These are phyloP conservation scores for Claviceps sp. DNA, from an alignment of 2,329 filamentous ascomycete genomes.

Conservation along the genomic window DNA sequence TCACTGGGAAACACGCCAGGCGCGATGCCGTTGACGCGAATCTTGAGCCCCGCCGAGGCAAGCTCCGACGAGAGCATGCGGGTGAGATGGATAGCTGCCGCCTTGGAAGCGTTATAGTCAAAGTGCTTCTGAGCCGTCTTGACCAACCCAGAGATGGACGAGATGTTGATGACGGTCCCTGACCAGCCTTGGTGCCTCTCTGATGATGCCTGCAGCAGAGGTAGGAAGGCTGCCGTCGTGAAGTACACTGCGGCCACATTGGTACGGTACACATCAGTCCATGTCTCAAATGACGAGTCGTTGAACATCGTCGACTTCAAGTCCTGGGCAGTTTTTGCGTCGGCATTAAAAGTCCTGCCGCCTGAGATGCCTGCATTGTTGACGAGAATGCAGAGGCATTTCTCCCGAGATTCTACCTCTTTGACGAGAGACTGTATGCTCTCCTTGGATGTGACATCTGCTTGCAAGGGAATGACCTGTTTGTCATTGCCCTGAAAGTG, in stretches of 20 bases:
- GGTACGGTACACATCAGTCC: conserved; percentile 59
- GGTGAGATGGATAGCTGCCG: conserved; percentile 49
- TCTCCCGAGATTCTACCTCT: conserved; percentile 40
- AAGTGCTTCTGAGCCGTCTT: conserved; percentile 53
- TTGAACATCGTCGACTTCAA: conserved; percentile 55
- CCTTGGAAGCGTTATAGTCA: conserved; percentile 51
- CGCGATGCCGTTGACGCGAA: conserved; percentile 60
- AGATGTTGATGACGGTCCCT: conserved; percentile 53
- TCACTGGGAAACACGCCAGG: conserved; percentile 59
- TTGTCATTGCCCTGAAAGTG: conserved; percentile 40
- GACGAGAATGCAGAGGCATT: conserved; percentile 49
- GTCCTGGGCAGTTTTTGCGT: conserved; percentile 34
- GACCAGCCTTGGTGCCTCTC: conserved; percentile 33
- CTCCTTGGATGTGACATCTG: conserved; percentile 49
- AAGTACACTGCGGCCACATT: conserved; percentile 63
- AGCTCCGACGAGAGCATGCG: conserved; percentile 51
- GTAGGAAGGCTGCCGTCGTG: conserved; percentile 47
- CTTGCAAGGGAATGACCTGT: conserved; percentile 44
- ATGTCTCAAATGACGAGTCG: conserved; percentile 51
- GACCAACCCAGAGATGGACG: conserved; percentile 51
- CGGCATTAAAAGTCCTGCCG: conserved; percentile 33
- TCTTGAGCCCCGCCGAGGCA: conserved; percentile 42
- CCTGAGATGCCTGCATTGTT: conserved; percentile 57
- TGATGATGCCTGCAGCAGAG: conserved; percentile 42
- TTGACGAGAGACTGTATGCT: conserved; percentile 43